A percentile compares a stretch with the other conserved stretches of the same genome.
These are phyloP conservation scores for Populus hybrid DNA, from an alignment of 441 rosid genomes.

Conservation along the genomic window DNA sequence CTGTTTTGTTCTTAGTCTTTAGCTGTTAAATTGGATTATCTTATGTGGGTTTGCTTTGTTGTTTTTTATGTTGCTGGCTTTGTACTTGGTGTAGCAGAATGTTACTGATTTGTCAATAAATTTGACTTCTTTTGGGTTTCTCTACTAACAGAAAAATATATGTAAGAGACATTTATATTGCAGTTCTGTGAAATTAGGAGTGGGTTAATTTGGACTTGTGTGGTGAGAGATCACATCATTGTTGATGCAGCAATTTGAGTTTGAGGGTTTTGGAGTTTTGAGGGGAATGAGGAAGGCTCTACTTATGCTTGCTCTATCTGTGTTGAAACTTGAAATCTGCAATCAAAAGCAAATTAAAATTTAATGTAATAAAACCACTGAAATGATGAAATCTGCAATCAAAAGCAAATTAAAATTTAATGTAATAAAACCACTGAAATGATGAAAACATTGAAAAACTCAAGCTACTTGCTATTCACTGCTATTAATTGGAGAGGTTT, in stretches of 20 bases:
- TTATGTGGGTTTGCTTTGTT: not conserved
- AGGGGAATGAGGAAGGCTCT: not conserved
- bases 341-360: not conserved
- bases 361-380: not conserved
- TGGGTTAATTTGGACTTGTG: not conserved
- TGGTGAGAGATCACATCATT: conserved; percentile 1
- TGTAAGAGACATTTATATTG: not conserved
- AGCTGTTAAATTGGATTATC: not conserved
- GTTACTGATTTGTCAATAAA: not conserved
- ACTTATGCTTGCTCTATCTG: not conserved
- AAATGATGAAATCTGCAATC: not conserved
- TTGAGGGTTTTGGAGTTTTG: not conserved
- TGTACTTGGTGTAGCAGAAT: not conserved
- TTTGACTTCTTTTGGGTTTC: not conserved
- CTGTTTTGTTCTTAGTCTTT: not conserved
- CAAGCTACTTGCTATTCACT: not conserved
- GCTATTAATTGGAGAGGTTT: not conserved
- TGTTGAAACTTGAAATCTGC: not conserved
- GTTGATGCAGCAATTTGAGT: not conserved
- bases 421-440: no score
- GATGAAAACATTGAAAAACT: not conserved
- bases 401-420: no score
- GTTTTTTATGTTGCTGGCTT: not conserved
- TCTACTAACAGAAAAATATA: not conserved
- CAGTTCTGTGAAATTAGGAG: not conserved